Percentiles rank a stretch among this genome's conserved stretches.
Evolutionary conservation across 2,329 filamentous ascomycete species (phyloP).

Genomic region (Dendryphion nanum): DNA sequence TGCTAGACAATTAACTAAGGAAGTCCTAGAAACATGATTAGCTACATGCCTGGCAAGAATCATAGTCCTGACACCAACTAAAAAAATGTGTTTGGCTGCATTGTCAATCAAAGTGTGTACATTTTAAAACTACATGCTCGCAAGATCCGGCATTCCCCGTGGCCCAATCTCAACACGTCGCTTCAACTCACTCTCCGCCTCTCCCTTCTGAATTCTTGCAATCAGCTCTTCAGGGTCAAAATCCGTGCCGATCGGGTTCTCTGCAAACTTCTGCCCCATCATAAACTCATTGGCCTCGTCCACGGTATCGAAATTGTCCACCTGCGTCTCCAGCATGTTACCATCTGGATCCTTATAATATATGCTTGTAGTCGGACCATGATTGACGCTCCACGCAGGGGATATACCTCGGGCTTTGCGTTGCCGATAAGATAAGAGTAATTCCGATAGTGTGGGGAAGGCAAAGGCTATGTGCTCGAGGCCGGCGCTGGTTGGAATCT

Average conservation of each 20-base stretch:
- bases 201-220: slow-evolving; percentile 20
- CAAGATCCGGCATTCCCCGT: slow-evolving; percentile 1
- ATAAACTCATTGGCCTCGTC: slow-evolving; percentile 44
- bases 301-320: slow-evolving; percentile 29
- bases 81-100: background rate
- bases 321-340: slow-evolving; percentile 49
- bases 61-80: too few relatives aligned
- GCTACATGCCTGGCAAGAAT: too few relatives aligned
- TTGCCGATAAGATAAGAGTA: slow-evolving; percentile 39
- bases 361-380: slow-evolving; percentile 48
- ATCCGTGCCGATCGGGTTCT: slow-evolving; percentile 47
- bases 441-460: slow-evolving; percentile 35
- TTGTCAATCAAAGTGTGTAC: background rate
- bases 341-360: slow-evolving; percentile 53
- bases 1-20: background rate
- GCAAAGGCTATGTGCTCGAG: slow-evolving; percentile 46
- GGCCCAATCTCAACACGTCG: slow-evolving; percentile 8
- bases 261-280: slow-evolving; percentile 30
- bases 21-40: background rate
- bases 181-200: slow-evolving; percentile 16
- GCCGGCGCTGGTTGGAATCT: slow-evolving; percentile 25
- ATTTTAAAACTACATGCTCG: background rate
- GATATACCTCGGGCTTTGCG: slow-evolving; percentile 37
- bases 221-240: slow-evolving; percentile 48
- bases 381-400: slow-evolving; percentile 48